phyloP scores from a whole-genome alignment of 2,329 filamentous ascomycete genomes.

The Sporothrix variecibatus region DNA sequence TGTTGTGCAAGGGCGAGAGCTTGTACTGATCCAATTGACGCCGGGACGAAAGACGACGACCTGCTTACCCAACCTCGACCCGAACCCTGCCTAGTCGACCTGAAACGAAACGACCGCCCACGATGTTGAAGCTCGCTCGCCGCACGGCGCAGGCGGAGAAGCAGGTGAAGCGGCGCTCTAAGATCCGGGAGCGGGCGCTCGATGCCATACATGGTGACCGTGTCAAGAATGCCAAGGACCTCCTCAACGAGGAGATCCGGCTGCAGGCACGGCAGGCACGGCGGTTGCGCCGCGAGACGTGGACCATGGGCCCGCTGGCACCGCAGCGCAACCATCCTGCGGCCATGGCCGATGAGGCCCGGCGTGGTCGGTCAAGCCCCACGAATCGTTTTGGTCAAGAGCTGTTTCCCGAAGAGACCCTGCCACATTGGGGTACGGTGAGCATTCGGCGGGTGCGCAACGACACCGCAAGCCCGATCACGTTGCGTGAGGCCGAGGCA shows the following conservation, averaged over 20 bases:
- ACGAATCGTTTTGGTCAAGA: constrained; percentile 29
- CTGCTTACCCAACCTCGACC: not conserved
- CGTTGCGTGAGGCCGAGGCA: constrained; percentile 40
- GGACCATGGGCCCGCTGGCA: constrained; percentile 74
- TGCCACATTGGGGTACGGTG: constrained; percentile 31
- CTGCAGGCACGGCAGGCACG: constrained; percentile 40
- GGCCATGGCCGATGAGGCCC: constrained; percentile 25
- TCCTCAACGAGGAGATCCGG: constrained; percentile 40
- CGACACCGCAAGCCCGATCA: constrained; percentile 30
- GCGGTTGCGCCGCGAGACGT: constrained; percentile 69
- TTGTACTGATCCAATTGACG: constrained; percentile 15
- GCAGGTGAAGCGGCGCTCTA: constrained; percentile 55
- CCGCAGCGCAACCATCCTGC: constrained; percentile 64
- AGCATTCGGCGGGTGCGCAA: constrained; percentile 30
- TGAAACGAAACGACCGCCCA: not conserved
- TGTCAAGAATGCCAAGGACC: constrained; percentile 32
- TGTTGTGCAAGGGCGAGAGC: not conserved
- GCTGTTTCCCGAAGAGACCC: constrained; percentile 27
- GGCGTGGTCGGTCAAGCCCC: constrained; percentile 24
- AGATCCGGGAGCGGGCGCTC: constrained; percentile 27
- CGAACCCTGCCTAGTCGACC: not conserved
- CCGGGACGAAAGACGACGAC: not conserved
- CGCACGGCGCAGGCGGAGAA: constrained; percentile 67
- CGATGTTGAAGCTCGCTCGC: constrained; percentile 71
- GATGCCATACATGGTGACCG: constrained; percentile 2